Conservation (phyloP, 768 basidiomycete species). For the Suillus paluster region DNA sequence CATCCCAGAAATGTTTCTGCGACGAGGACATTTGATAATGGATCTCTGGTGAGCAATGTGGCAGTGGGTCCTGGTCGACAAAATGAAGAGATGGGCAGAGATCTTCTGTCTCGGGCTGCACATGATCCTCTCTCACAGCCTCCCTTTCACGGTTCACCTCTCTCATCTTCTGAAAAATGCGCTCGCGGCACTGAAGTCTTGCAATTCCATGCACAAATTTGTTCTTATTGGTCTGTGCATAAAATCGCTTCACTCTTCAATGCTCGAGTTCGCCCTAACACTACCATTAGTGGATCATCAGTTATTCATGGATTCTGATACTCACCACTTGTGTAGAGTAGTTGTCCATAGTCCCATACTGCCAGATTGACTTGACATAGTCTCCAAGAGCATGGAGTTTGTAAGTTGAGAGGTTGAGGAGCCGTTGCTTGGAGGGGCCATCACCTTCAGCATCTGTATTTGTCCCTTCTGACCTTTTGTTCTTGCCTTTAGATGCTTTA, state of each 20-base stretch:
- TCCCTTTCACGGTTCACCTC: too few relatives aligned
- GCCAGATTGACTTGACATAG: slow-evolving; percentile 27
- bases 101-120: too few relatives aligned
- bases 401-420: slow-evolving; percentile 26
- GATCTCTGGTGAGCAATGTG: too few relatives aligned
- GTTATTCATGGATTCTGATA: not conserved
- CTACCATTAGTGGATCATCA: not conserved
- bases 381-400: slow-evolving; percentile 42
- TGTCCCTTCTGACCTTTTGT: not conserved
- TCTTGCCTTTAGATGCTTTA: not conserved
- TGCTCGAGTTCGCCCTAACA: slow-evolving; percentile 45
- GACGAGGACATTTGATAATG: too few relatives aligned
- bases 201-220: slow-evolving; percentile 21
- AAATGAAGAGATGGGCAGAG: too few relatives aligned
- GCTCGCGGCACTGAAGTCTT: too few relatives aligned
- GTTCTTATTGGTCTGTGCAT: slow-evolving; percentile 41
- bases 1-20: too few relatives aligned
- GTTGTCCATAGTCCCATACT: slow-evolving; percentile 40
- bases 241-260: slow-evolving; percentile 40
- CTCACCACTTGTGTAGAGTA: slow-evolving; percentile 43
- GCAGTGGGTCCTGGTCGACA: too few relatives aligned
- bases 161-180: too few relatives aligned
- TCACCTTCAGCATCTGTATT: too few relatives aligned
- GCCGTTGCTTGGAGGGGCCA: too few relatives aligned
- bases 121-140: too few relatives aligned